phyloP scores from a whole-genome alignment of 1,284 basidiomycete species.

The Mycosarcoma maydis region DNA sequence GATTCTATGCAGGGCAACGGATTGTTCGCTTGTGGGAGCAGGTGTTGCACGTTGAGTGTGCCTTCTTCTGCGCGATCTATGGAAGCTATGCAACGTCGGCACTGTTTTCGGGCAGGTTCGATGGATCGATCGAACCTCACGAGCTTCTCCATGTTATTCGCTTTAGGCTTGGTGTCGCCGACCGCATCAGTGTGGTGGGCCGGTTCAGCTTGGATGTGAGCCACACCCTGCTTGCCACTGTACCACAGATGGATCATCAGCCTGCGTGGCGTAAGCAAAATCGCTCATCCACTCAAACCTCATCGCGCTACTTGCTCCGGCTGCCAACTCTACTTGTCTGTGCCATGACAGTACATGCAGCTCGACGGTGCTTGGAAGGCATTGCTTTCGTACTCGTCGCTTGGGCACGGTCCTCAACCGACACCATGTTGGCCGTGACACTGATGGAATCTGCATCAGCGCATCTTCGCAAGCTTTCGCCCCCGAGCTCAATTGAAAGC shows the following conservation, averaged over 20 bases:
- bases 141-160: slow-evolving; percentile 1
- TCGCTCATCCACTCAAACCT: not conserved
- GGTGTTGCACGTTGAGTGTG: slow-evolving; percentile 15
- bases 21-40: slow-evolving; percentile 23
- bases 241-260: slow-evolving; percentile 18
- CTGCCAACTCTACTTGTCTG: slow-evolving; percentile 16
- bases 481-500: not conserved
- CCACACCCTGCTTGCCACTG: slow-evolving; percentile 8
- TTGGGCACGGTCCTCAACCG: slow-evolving; percentile 5
- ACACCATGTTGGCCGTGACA: slow-evolving; percentile 1
- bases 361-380: slow-evolving; percentile 12
- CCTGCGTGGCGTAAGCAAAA: slow-evolving; percentile 3
- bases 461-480: slow-evolving; percentile 1
- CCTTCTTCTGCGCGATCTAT: slow-evolving; percentile 4
- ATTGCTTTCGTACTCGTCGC: slow-evolving; percentile 16
- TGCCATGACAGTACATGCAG: slow-evolving; percentile 21
- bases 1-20: slow-evolving; percentile 10
- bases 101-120: slow-evolving; percentile 6
- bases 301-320: slow-evolving; percentile 7
- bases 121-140: slow-evolving; percentile 4
- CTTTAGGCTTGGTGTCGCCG: not conserved
- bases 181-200: slow-evolving; percentile 3
- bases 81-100: slow-evolving; percentile 9
- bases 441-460: slow-evolving; percentile 18
- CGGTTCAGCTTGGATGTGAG: not conserved